Conservation (phyloP, 495 filamentous ascomycete genomes). For the Tuber indicum region DNA sequence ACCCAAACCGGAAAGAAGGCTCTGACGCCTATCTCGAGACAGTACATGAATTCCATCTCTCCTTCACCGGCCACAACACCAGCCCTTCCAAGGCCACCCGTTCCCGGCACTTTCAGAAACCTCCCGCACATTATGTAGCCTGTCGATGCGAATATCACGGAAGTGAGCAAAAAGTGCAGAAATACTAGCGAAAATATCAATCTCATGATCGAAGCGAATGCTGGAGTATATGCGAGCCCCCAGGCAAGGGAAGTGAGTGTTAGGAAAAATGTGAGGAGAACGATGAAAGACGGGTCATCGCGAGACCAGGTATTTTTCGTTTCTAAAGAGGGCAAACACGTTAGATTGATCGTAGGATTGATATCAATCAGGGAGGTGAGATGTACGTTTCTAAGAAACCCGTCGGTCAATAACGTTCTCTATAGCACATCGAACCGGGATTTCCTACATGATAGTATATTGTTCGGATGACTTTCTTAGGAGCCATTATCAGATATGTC, state of each 20-base stretch:
- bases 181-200: slow-evolving; percentile 60
- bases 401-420: slow-evolving; percentile 12
- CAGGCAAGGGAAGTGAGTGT: slow-evolving; percentile 66
- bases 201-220: slow-evolving; percentile 53
- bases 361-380: slow-evolving; percentile 7
- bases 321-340: slow-evolving; percentile 48
- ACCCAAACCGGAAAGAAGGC: slow-evolving; percentile 71
- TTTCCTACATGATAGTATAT: slow-evolving; percentile 68
- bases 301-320: slow-evolving; percentile 74
- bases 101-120: slow-evolving; percentile 54
- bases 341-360: neutral
- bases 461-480: slow-evolving; percentile 69
- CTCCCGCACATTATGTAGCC: slow-evolving; percentile 61
- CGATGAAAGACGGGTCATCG: slow-evolving; percentile 69
- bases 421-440: neutral
- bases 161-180: slow-evolving; percentile 59
- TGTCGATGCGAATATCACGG: slow-evolving; percentile 55
- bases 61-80: slow-evolving; percentile 46
- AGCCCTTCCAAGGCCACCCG: slow-evolving; percentile 46
- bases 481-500: slow-evolving; percentile 64
- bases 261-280: slow-evolving; percentile 68
- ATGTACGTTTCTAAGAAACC: slow-evolving; percentile 54
- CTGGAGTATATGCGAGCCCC: slow-evolving; percentile 62
- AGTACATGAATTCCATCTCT: slow-evolving; percentile 69
- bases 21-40: slow-evolving; percentile 69